Evolutionary conservation across 2,329 filamentous ascomycete species (phyloP), one percentile per base, ranked within the genome.

Genomic region (Epichloe baconii): DNA sequence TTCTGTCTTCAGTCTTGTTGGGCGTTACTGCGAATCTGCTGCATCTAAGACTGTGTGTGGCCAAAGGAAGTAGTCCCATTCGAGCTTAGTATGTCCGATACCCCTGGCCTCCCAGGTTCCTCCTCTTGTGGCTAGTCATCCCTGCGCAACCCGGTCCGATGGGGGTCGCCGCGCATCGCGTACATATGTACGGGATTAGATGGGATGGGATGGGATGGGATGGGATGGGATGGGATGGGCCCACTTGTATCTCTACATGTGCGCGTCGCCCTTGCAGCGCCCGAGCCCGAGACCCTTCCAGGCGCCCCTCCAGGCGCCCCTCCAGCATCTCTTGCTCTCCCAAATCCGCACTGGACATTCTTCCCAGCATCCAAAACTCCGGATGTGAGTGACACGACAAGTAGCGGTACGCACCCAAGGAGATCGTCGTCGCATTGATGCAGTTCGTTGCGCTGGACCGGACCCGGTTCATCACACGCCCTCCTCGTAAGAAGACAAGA

Each of bases 11-110:
- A n/a, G 15, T 37, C 36, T 21, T 19, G 19, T 37, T 37, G 36
- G 36, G 15, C 36, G 26, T 26, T 3, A 3, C 26, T 8, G 26
- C 26, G 26, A 8, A 8, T 26, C 26, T 26, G 26, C 26, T 8
- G 7, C 6, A 26, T 26, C 26, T 26, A 26, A 26, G 26, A 26
- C 26, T 19, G 19, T 19, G 19, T 26, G 26, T 26, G 6, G 3
- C 26, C 26, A 6, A 43, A 15, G 44, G 36, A 19, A 19, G 36
- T 26, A 26, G 37, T 23, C 51, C 49, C 21, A 11, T 51, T 52
- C 17, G 7, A 48, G 54, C 12, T 47, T 57, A 57, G 55, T 51
- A 47, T 17, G 49, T 57, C 55, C 55, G 55, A 57, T 52, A 56
- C 55, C 55, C 55, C 46, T 50, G 54, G 51, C 51, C 31, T 31